Conservation (phyloP, 306 rosid genomes). For the Lagenaria siceraria region DNA sequence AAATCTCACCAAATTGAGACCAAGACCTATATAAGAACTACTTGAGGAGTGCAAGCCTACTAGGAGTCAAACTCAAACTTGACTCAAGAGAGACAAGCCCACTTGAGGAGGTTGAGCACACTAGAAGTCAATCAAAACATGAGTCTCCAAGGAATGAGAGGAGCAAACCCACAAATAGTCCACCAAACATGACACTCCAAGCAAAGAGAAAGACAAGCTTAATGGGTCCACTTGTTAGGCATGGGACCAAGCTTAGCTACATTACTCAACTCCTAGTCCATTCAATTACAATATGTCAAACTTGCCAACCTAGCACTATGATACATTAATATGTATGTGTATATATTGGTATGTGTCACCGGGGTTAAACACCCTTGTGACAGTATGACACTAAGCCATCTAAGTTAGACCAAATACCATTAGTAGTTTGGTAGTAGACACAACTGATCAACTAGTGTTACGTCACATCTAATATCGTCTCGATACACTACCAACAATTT, state of each 20-base stretch:
- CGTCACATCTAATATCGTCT: neutral
- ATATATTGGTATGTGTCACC: no score
- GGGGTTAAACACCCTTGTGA: no score
- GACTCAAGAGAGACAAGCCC: neutral
- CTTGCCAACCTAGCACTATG: neutral
- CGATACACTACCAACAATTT: neutral
- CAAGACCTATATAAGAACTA: no score
- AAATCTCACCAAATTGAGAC: no score
- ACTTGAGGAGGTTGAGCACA: neutral
- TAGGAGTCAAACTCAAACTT: neutral
- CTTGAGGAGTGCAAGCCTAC: no score
- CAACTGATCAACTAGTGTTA: neutral
- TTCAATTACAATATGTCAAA: neutral
- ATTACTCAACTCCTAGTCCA: neutral
- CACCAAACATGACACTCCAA: no score
- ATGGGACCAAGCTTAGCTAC: neutral
- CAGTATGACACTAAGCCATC: neutral
- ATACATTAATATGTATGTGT: no score
- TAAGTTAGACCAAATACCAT: neutral
- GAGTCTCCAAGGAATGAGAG: neutral
- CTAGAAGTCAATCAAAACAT: neutral
- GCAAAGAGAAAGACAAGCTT: no score
- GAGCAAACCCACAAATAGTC: no score
- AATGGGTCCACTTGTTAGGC: neutral
- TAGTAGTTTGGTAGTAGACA: neutral